These are phyloP conservation scores for Arctium minus DNA, from an alignment of 129 eudicot genomes.

Conservation along the genomic window DNA sequence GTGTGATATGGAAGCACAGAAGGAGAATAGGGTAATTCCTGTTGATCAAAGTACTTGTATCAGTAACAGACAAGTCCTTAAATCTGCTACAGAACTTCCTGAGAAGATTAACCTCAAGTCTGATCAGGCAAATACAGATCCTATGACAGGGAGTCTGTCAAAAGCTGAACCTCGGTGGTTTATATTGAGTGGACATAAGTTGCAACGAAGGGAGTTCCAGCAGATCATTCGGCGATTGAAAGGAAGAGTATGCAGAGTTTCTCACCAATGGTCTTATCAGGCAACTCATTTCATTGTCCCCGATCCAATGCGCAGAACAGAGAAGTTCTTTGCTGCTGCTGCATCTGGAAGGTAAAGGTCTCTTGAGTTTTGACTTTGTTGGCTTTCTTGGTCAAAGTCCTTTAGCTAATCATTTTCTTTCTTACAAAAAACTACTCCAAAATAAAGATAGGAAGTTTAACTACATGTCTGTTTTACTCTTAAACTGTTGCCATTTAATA, in stretches of 20 bases:
- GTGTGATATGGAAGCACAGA: slow-evolving; percentile 39
- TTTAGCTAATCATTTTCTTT: background rate
- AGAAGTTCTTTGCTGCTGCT: slow-evolving; percentile 97
- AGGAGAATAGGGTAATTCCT: slow-evolving; percentile 49
- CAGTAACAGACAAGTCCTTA: slow-evolving; percentile 15
- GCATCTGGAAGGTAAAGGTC: slow-evolving; percentile 85
- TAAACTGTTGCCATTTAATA: background rate
- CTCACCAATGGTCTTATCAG: slow-evolving; percentile 96
- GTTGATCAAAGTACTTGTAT: slow-evolving; percentile 17
- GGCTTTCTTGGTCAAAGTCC: too few relatives aligned
- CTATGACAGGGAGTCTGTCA: background rate
- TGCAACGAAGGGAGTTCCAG: slow-evolving; percentile 86
- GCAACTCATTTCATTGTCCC: slow-evolving; percentile 97
- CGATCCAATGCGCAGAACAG: slow-evolving; percentile 79
- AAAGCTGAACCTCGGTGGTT: slow-evolving; percentile 61
- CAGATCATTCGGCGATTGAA: slow-evolving; percentile 59
- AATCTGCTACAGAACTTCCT: slow-evolving; percentile 14
- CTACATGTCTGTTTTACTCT: background rate
- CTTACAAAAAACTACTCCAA: background rate
- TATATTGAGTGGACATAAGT: slow-evolving; percentile 76
- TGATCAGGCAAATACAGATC: background rate
- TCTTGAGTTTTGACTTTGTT: background rate
- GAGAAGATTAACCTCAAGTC: slow-evolving; percentile 7
- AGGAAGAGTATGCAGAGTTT: slow-evolving; percentile 84
- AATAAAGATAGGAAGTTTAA: background rate